Conservation (phyloP, 192 early-diverging fungal genomes). For the Podila verticillata region DNA sequence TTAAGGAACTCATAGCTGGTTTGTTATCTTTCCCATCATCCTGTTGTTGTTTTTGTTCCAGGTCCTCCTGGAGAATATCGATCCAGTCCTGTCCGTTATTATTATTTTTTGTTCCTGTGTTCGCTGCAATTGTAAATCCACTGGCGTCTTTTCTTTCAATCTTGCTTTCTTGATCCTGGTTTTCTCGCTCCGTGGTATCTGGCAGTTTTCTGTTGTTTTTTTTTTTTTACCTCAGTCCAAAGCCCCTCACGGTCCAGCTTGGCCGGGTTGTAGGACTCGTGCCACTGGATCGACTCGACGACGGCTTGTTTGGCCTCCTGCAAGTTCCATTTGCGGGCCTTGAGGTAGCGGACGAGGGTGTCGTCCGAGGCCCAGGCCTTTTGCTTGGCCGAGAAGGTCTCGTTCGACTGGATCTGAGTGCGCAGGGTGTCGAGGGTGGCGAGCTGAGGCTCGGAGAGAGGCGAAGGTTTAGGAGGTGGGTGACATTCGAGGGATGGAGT, state of each 20-base stretch:
- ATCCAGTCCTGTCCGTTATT: too few relatives aligned
- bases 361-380: conserved; percentile 46
- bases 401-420: conserved; percentile 15
- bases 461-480: background rate
- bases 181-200: too few relatives aligned
- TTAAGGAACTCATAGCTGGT: too few relatives aligned
- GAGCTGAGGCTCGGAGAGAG: conserved; percentile 19
- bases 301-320: conserved; percentile 72
- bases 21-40: too few relatives aligned
- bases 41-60: too few relatives aligned
- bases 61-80: too few relatives aligned
- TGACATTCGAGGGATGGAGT: conserved; percentile 21
- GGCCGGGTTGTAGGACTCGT: conserved; percentile 74
- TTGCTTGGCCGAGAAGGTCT: conserved; percentile 9
- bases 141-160: too few relatives aligned
- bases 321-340: conserved; percentile 77
- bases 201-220: too few relatives aligned
- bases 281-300: conserved; percentile 83
- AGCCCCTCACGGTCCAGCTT: conserved; percentile 77
- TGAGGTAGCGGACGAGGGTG: conserved; percentile 76
- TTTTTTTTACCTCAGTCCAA: conserved; percentile 68
- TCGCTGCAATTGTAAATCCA: too few relatives aligned
- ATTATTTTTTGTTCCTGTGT: too few relatives aligned
- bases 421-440: conserved; percentile 25
- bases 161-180: too few relatives aligned